phyloP scores from a whole-genome alignment of 2,329 filamentous ascomycete species.

The Sporothrix pseudoabietina region DNA sequence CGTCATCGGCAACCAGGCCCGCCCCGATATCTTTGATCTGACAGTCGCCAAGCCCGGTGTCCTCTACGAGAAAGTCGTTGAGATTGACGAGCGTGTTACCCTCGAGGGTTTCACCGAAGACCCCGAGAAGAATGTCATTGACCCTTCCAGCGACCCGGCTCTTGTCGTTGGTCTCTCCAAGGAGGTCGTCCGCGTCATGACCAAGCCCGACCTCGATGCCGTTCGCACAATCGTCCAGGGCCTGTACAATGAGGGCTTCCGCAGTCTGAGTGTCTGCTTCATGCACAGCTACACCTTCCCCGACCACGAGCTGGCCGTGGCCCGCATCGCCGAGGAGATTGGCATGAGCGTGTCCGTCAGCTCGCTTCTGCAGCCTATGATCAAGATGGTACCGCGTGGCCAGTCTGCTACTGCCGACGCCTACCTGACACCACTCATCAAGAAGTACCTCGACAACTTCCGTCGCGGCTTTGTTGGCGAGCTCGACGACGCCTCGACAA shows the following conservation, averaged over 20 bases:
- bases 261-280: slow-evolving; percentile 44
- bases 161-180: slow-evolving; percentile 52
- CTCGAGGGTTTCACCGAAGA: slow-evolving; percentile 67
- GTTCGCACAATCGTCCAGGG: slow-evolving; percentile 60
- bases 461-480: slow-evolving; percentile 56
- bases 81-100: slow-evolving; percentile 87
- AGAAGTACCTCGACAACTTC: slow-evolving; percentile 70
- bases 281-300: slow-evolving; percentile 34
- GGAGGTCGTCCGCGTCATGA: slow-evolving; percentile 50
- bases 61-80: slow-evolving; percentile 78
- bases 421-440: slow-evolving; percentile 71
- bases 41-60: slow-evolving; percentile 84
- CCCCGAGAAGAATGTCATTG: slow-evolving; percentile 24
- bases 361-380: slow-evolving; percentile 45
- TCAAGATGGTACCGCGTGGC: slow-evolving; percentile 70
- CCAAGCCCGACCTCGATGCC: slow-evolving; percentile 57
- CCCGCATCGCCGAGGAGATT: slow-evolving; percentile 29
- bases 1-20: slow-evolving; percentile 85
- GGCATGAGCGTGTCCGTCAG: slow-evolving; percentile 28
- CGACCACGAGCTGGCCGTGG: slow-evolving; percentile 33
- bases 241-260: slow-evolving; percentile 63
- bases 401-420: slow-evolving; percentile 74
- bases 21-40: slow-evolving; percentile 88
- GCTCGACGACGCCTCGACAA: slow-evolving; percentile 36
- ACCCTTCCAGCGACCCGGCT: slow-evolving; percentile 40